phyloP scores from a whole-genome alignment of 1,284 basidiomycete genomes.

The Cystobasidiaceae sp. region DNA sequence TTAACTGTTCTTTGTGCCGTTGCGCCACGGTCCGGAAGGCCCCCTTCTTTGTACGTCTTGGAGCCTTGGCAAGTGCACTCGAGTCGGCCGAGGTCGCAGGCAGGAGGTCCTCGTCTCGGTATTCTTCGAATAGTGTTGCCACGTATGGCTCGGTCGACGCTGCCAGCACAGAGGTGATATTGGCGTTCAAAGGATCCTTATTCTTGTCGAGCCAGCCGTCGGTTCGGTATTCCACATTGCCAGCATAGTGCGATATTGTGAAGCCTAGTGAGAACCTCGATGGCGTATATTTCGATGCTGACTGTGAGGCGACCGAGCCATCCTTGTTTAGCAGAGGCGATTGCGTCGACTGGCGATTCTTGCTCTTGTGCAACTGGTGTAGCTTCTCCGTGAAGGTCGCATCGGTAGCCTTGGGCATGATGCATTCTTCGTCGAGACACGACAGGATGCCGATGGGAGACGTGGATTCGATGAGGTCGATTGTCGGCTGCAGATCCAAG shows the following conservation, averaged over 20 bases:
- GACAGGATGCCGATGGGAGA: slow-evolving; percentile 81
- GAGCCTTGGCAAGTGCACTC: slow-evolving; percentile 53
- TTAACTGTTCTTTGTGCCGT: slow-evolving; percentile 91
- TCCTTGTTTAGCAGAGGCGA: slow-evolving; percentile 1
- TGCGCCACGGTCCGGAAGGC: slow-evolving; percentile 95
- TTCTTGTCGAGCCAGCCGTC: slow-evolving; percentile 99
- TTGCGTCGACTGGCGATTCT: background rate
- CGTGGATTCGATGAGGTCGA: slow-evolving; percentile 89
- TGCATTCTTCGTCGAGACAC: slow-evolving; percentile 95
- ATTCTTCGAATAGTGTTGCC: slow-evolving; percentile 78
- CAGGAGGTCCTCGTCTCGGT: slow-evolving; percentile 52
- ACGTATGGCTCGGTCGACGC: slow-evolving; percentile 78
- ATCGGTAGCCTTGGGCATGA: slow-evolving; percentile 98
- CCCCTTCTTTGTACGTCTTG: slow-evolving; percentile 83
- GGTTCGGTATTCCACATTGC: slow-evolving; percentile 91
- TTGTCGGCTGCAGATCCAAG: slow-evolving; percentile 93
- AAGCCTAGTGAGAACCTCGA: slow-evolving; percentile 85
- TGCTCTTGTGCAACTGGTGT: slow-evolving; percentile 53
- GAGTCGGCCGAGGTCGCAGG: slow-evolving; percentile 48
- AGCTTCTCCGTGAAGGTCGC: slow-evolving; percentile 92
- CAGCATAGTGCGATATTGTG: slow-evolving; percentile 93
- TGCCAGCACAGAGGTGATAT: slow-evolving; percentile 82
- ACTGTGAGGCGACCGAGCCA: background rate
- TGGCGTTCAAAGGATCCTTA: slow-evolving; percentile 97
- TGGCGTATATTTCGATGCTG: slow-evolving; percentile 68